phyloP scores from a whole-genome alignment of 306 rosid genomes.

The Lupinus albus region DNA sequence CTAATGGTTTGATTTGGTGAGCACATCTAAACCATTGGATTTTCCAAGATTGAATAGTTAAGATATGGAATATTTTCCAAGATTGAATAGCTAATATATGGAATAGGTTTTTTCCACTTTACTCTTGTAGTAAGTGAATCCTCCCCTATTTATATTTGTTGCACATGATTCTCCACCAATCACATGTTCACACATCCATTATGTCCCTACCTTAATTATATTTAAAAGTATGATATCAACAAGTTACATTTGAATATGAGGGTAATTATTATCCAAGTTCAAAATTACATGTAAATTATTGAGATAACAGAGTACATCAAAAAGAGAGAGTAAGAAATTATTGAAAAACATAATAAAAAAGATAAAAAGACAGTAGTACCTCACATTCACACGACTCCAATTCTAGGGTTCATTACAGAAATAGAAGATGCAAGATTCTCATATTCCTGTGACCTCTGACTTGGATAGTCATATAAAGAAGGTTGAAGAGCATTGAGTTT shows the following conservation, averaged over 20 bases:
- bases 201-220: too few species aligned
- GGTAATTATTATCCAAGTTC: neutral
- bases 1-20: too few species aligned
- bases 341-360: conserved; percentile 5
- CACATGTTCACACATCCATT: too few species aligned
- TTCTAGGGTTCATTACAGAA: neutral
- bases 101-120: too few species aligned
- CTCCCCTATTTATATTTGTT: too few species aligned
- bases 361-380: conserved; percentile 13
- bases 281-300: neutral
- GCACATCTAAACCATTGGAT: too few species aligned
- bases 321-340: neutral
- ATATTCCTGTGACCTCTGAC: conserved; percentile 6
- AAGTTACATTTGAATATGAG: too few species aligned
- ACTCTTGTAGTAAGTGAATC: too few species aligned
- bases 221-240: too few species aligned
- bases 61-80: too few species aligned
- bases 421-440: conserved; percentile 35
- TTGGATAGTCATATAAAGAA: conserved; percentile 34
- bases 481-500: conserved; percentile 40
- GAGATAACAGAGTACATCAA: neutral
- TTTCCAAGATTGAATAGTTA: too few species aligned
- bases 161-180: neutral
- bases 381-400: neutral
- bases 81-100: too few species aligned